Conservation (phyloP, 257 asterid genomes). For the Scutellaria galericulata region DNA sequence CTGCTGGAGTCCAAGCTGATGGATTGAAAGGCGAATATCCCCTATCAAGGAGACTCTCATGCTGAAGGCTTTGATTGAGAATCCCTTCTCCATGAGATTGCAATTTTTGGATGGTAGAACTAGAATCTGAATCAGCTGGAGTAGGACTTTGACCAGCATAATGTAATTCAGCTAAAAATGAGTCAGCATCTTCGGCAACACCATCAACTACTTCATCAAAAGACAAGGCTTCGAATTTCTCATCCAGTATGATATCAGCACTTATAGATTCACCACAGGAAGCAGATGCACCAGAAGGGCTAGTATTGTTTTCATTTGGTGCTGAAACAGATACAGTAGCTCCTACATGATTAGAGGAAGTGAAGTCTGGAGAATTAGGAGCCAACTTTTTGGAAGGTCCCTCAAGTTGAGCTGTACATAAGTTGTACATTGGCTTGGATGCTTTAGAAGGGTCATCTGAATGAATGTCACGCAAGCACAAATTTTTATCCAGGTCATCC, state of each 20-base stretch:
- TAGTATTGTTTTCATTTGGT: constrained; percentile 32
- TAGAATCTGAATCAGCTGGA: constrained; percentile 41
- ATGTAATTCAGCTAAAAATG: constrained; percentile 58
- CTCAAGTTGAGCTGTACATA: constrained; percentile 35
- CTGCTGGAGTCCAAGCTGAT: constrained; percentile 85
- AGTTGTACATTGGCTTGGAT: constrained; percentile 27
- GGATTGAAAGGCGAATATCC: constrained; percentile 43
- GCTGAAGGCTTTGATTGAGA: constrained; percentile 36
- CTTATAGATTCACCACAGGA: constrained; percentile 31
- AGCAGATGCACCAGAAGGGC: constrained; percentile 31
- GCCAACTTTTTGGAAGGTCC: constrained; percentile 21
- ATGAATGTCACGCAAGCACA: constrained; percentile 29
- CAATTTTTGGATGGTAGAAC: constrained; percentile 33
- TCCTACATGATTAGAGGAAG: constrained; percentile 29
- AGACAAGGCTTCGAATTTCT: constrained; percentile 50
- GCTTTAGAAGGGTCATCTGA: constrained; percentile 32
- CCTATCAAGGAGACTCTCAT: constrained; percentile 30
- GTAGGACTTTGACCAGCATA: constrained; percentile 40
- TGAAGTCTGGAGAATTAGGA: constrained; percentile 30
- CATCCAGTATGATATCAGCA: constrained; percentile 44
- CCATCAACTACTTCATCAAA: constrained; percentile 47
- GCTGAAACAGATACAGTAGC: constrained; percentile 38
- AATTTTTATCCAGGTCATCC: constrained; percentile 34
- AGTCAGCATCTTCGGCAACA: constrained; percentile 42
- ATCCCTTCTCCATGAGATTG: constrained; percentile 37